Evolutionary conservation across 805 yeast species (phyloP).

Genomic region (Metschnikowia picachoensis): DNA sequence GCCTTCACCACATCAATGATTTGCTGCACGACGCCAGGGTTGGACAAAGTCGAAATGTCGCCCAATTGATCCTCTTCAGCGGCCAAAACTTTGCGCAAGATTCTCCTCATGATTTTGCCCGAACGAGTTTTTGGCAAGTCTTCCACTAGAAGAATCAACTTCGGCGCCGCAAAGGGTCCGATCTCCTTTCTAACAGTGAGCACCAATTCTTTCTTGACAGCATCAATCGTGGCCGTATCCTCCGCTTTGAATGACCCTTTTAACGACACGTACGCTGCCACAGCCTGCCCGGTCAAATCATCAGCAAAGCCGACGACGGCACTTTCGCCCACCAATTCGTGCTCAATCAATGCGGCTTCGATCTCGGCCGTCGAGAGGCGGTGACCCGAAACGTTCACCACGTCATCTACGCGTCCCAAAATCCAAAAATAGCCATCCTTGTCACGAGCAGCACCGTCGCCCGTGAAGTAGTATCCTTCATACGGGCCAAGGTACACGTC

Average conservation of each 20-base stretch:
- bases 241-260: constrained; percentile 41
- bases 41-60: constrained; percentile 83
- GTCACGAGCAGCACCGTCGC: constrained; percentile 98
- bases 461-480: constrained; percentile 92
- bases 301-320: constrained; percentile 97
- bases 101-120: constrained; percentile 98
- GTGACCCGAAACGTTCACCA: constrained; percentile 96
- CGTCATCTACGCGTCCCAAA: constrained; percentile 97
- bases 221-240: constrained; percentile 43
- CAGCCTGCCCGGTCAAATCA: constrained; percentile 97
- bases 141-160: constrained; percentile 72
- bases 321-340: constrained; percentile 78
- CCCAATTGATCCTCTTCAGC: constrained; percentile 93
- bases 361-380: constrained; percentile 98
- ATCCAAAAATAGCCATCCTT: constrained; percentile 97
- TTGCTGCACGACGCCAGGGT: constrained; percentile 78
- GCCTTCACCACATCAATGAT: constrained; percentile 65
- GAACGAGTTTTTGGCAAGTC: constrained; percentile 98
- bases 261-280: constrained; percentile 88
- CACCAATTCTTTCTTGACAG: constrained; percentile 67
- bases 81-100: constrained; percentile 85
- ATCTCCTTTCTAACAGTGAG: constrained; percentile 88
- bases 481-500: constrained; percentile 93
- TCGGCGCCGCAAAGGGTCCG: constrained; percentile 96
- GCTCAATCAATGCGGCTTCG: constrained; percentile 84